Evolutionary conservation across 2,329 filamentous ascomycete species (phyloP), one percentile per base, ranked within the genome.

Genomic region (Lecanicillium sp.): DNA sequence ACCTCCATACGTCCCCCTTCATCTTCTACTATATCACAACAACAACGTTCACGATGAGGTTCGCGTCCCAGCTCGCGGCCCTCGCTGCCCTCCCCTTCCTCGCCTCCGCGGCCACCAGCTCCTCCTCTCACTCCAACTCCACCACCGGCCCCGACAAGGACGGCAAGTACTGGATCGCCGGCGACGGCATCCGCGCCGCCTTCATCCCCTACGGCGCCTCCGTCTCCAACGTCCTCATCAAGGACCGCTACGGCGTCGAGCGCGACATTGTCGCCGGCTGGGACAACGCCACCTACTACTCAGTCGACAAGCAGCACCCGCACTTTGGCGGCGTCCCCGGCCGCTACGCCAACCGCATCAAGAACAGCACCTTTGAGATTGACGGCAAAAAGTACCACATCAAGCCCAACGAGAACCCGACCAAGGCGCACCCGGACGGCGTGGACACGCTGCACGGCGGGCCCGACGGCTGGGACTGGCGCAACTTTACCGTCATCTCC

Each of bases 291-390:
- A 79, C 70, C 44, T 81, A 85, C 67, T 90, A 90, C 67, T 67
- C 64, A 51, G 62, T 79, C 41, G 83, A 87, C 64, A 66, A 66
- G 51, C 70, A 76, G 52, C 86, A 90, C 63, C 81, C 78, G 43
- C 84, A 89, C 70, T 82, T 86, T 55, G 86, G 84, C 50, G 72
- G 81, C 57, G 80, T 90, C 1, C 84, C 84, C 0, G 86, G 85
- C 39, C 81, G 86, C 48, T 90, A 90, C 62, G 86, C 86, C 50
- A 90, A 90, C 65, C 82, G 86, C 54, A 90, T 90, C 71, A 81
- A 80, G 72, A 89, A 90, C 71, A 83, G 79, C 64, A 83, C 77
- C 5, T 88, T 88, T 59, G 73, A 69, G 51, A 79, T 88, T 49
- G 84, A 87, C 55, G 83, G 81, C 44, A 65, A 68, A 46, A 68